These are phyloP conservation scores for Aegilops bicornis DNA, from an alignment of 176 grass and related monocot genomes.

Conservation along the genomic window DNA sequence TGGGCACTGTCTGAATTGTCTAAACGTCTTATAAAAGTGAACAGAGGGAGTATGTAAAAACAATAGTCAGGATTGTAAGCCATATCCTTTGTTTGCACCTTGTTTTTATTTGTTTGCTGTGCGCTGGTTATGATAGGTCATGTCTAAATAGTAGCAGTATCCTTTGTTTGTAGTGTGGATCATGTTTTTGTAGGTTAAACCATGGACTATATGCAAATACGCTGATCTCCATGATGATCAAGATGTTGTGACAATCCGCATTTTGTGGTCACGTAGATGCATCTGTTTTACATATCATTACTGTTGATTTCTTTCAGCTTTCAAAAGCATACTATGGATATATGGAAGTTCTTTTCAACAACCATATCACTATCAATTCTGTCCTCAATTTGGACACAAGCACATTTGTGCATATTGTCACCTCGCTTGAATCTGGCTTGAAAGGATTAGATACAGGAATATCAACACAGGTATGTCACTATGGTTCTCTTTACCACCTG, in stretches of 20 bases:
- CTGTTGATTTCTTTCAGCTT: constrained; percentile 67
- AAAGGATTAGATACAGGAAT: constrained; percentile 97
- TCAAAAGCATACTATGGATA: constrained; percentile 95
- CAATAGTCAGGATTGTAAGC: background rate
- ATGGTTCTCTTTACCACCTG: constrained; percentile 6
- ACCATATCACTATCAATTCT: constrained; percentile 80
- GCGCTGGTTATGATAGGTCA: background rate
- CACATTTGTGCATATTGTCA: constrained; percentile 94
- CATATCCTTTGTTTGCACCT: background rate
- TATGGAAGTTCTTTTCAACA: constrained; percentile 94
- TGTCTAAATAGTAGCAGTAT: background rate
- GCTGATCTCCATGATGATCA: background rate
- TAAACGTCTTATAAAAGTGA: too few species aligned
- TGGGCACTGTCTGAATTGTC: too few species aligned
- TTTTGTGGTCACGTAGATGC: constrained; percentile 8
- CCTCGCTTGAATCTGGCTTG: constrained; percentile 92
- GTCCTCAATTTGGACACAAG: constrained; percentile 91
- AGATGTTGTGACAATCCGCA: background rate
- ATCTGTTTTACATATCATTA: constrained; percentile 24
- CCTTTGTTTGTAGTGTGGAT: background rate
- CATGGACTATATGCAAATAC: background rate
- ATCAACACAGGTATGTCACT: constrained; percentile 76
- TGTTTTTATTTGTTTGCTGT: background rate
- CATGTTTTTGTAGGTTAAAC: constrained; percentile 6
- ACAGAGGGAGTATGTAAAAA: background rate